Evolutionary conservation across 2,329 filamentous ascomycete species (phyloP).

Genomic region (Eurotiales sp.): DNA sequence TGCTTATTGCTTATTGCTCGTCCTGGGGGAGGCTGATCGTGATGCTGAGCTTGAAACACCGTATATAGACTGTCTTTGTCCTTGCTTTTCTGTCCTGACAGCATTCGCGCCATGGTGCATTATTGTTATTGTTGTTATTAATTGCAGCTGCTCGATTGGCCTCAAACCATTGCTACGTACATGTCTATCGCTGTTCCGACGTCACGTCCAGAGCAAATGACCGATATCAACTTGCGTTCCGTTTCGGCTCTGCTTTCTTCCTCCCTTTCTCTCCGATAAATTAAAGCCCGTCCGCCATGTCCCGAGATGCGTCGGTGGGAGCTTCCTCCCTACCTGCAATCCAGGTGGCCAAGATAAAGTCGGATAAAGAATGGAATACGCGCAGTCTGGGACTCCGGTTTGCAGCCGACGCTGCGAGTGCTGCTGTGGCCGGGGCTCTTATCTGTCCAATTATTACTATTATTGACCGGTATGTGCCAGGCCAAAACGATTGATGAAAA

Average conservation of each 20-base stretch:
- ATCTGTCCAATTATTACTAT: constrained; percentile 83
- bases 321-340: constrained; percentile 18
- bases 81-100: not conserved
- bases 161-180: not conserved
- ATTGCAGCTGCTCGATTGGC: not conserved
- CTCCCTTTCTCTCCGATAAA: not conserved
- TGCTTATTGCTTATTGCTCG: not conserved
- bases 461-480: constrained; percentile 67
- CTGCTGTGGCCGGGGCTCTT: constrained; percentile 66
- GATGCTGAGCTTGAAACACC: not conserved
- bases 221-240: no score
- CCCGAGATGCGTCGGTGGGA: constrained; percentile 26
- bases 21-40: no score
- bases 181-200: no score
- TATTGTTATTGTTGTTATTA: not conserved
- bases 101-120: not conserved
- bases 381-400: constrained; percentile 65
- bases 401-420: constrained; percentile 65
- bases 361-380: constrained; percentile 63
- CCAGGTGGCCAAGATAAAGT: not conserved
- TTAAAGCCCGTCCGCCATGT: constrained; percentile 19
- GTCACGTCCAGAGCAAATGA: no score
- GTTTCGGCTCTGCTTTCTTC: not conserved
- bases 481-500: not conserved
- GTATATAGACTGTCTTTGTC: not conserved